Base-by-base conservation (phyloP, 2,329 filamentous ascomycete species). In the Aspergillus hortae region DNA sequence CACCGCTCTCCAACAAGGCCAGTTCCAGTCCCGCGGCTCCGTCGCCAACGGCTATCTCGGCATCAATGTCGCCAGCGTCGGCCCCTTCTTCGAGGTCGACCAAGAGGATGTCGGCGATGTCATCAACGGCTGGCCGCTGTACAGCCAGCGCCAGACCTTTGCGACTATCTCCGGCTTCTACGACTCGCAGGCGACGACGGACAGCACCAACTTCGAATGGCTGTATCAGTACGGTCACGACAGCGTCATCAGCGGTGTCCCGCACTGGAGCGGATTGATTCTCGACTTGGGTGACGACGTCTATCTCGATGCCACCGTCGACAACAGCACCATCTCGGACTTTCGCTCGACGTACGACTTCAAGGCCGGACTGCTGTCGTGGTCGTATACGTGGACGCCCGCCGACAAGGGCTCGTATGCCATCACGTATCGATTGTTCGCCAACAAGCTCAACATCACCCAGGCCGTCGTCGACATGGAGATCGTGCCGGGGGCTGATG, bases 91-190 rank as follows among this genome's bases (percentile, higher is more conserved):
- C 62, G 83, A 86, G 59, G 67, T 79, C 23, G 82, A 85, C 57
- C 63, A 62, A 10, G 71, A 73, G 1, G 74, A 75, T 5, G 71
- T 74, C 46, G 79, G 75, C 46, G 77, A 83, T 53, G 75, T 77
- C 33, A 80, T 83, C 53, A 84, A 80, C 58, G 86, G 84, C 9
- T 89, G 86, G 86, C 86, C 86, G 12, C 72, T 89, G 2, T 86
- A 82, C 67, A 78, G 81, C 52, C 71, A 77, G 19, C 75, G 86
- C 32, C 82, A 88, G 59, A 80, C 81, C 0, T 88, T 89, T 63
- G 82, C 83, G 2, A 88, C 85, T 0, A 80, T 89, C 25, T 79
- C 82, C 4, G 86, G 86, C 1, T 88, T 89, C 62, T 89, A 79
- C 65, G 78, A 87, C 55, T 74, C 74, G 3, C 83, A 88, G 62